phyloP scores from a whole-genome alignment of 306 rosid genomes.

The Cucurbita pepo region DNA sequence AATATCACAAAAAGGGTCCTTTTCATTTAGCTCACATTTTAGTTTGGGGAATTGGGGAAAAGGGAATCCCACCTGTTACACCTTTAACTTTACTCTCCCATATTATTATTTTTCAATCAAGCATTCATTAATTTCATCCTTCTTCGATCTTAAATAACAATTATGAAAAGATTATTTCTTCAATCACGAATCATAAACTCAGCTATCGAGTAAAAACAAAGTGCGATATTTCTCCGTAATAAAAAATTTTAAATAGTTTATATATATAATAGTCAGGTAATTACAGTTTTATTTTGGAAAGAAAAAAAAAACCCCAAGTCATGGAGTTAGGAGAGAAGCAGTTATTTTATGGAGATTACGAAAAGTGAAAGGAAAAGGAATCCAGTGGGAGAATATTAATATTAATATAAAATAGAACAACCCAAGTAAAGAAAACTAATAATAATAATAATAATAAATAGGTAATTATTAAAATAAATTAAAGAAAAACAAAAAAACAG shows the following conservation, averaged over 20 bases:
- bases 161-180: no score
- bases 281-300: no score
- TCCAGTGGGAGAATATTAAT: neutral
- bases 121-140: neutral
- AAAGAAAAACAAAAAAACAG: neutral
- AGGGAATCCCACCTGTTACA: neutral
- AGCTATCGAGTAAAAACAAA: no score
- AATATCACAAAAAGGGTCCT: slow-evolving; percentile 32
- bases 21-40: slow-evolving; percentile 8
- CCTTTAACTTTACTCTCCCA: neutral
- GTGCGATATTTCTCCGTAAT: no score
- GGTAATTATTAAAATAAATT: neutral
- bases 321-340: neutral
- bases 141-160: neutral
- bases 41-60: neutral
- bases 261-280: no score
- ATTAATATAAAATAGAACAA: neutral
- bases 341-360: neutral
- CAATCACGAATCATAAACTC: no score
- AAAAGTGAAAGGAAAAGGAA: neutral
- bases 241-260: no score
- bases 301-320: no score
- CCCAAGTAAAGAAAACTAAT: neutral
- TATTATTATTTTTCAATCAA: neutral
- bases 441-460: neutral